Evolutionary conservation across 192 early-diverging fungal genomes (phyloP).

Genomic region (Polychytrium aggregatum): DNA sequence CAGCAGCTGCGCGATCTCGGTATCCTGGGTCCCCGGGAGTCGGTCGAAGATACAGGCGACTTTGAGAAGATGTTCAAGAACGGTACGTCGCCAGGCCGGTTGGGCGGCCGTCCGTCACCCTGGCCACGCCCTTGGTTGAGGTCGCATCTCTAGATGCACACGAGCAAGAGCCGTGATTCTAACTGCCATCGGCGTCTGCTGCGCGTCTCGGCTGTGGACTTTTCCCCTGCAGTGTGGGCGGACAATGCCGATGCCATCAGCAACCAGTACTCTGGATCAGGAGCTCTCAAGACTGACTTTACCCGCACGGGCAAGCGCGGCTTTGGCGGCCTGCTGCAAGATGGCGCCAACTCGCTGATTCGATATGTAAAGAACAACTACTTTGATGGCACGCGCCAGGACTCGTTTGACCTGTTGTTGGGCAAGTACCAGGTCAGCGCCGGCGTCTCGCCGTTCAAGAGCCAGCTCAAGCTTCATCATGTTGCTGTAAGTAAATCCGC

Average conservation of each 20-base stretch:
- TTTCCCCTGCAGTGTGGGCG: constrained; percentile 72
- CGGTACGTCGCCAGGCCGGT: constrained; percentile 22
- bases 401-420: constrained; percentile 81
- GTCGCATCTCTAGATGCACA: too few relatives aligned
- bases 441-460: constrained; percentile 7
- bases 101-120: too few relatives aligned
- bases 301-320: constrained; percentile 90
- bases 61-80: constrained; percentile 74
- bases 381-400: constrained; percentile 86
- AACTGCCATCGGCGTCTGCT: too few relatives aligned
- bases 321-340: constrained; percentile 66
- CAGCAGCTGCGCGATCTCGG: constrained; percentile 59
- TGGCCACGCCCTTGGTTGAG: too few relatives aligned
- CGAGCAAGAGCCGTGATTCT: too few relatives aligned
- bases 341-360: constrained; percentile 66
- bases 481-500: background rate
- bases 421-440: constrained; percentile 44
- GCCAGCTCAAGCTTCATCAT: background rate
- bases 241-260: constrained; percentile 94
- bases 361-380: constrained; percentile 94
- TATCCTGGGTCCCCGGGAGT: constrained; percentile 47
- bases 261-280: constrained; percentile 86
- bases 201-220: background rate
- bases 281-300: constrained; percentile 96
- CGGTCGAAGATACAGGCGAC: constrained; percentile 46